phyloP scores from a whole-genome alignment of 2,329 filamentous ascomycete species.

The Epichloe scottii region DNA sequence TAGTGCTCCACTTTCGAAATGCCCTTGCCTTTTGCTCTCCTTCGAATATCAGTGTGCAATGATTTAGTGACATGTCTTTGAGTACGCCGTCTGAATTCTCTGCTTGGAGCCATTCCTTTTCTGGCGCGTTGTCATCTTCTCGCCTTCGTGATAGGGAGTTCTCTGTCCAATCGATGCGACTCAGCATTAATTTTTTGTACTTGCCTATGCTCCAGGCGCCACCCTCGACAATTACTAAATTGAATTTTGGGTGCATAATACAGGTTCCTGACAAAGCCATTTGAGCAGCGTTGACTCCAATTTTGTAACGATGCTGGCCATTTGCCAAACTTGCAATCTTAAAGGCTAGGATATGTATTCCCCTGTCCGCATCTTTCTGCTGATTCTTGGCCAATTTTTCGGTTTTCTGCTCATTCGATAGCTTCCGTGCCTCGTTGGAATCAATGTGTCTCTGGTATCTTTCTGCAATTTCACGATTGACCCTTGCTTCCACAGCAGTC shows the following conservation, averaged over 20 bases:
- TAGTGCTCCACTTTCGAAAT: conserved; percentile 80
- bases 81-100: conserved; percentile 66
- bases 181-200: conserved; percentile 87
- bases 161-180: conserved; percentile 91
- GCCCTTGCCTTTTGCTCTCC: conserved; percentile 69
- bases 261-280: conserved; percentile 78
- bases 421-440: conserved; percentile 70
- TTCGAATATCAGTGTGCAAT: conserved; percentile 78
- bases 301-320: conserved; percentile 85
- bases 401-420: conserved; percentile 75
- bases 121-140: conserved; percentile 47
- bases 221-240: conserved; percentile 82
- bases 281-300: conserved; percentile 86
- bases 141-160: conserved; percentile 58
- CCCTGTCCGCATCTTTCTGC: conserved; percentile 75
- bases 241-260: conserved; percentile 80
- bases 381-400: conserved; percentile 78
- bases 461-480: conserved; percentile 85
- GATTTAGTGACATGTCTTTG: conserved; percentile 72
- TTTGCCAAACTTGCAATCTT: conserved; percentile 82
- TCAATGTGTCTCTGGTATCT: conserved; percentile 67
- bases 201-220: conserved; percentile 70
- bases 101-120: conserved; percentile 65
- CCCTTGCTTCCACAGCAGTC: conserved; percentile 87
- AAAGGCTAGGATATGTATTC: conserved; percentile 78